Conservation (phyloP, 2,329 filamentous ascomycete genomes). For the Fusarium avenaceum region DNA sequence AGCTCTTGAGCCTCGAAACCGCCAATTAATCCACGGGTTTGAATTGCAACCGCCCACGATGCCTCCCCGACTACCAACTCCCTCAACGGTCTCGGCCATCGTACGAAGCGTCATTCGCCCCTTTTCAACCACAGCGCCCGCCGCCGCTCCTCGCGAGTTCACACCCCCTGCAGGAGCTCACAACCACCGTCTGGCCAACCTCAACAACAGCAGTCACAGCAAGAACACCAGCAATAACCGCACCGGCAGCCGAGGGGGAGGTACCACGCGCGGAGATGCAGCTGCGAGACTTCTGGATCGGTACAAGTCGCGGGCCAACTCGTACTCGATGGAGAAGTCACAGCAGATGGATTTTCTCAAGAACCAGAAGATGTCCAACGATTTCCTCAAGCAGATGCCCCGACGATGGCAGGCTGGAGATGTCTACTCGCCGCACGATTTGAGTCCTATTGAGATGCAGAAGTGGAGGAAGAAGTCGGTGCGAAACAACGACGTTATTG, state of each 20-base stretch:
- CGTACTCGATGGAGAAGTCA: constrained; percentile 49
- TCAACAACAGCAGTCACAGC: constrained; percentile 38
- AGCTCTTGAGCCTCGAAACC: constrained; percentile 11
- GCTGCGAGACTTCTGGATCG: constrained; percentile 50
- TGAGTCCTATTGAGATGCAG: constrained; percentile 80
- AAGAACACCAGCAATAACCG: neutral
- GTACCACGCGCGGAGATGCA: constrained; percentile 45
- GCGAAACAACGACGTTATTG: constrained; percentile 78
- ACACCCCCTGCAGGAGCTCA: constrained; percentile 13
- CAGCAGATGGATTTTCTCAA: constrained; percentile 56
- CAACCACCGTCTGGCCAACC: constrained; percentile 43
- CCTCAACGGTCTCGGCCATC: constrained; percentile 42
- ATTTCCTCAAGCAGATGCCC: constrained; percentile 73
- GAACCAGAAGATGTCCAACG: constrained; percentile 59
- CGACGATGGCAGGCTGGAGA: constrained; percentile 84
- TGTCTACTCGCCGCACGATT: constrained; percentile 90
- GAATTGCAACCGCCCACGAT: constrained; percentile 51
- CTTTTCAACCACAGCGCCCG: constrained; percentile 51
- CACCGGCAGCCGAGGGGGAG: neutral
- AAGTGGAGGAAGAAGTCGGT: constrained; percentile 79
- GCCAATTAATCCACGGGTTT: constrained; percentile 3
- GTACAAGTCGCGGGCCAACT: constrained; percentile 42
- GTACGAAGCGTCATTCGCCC: constrained; percentile 42
- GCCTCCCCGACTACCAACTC: constrained; percentile 56
- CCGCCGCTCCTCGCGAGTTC: constrained; percentile 46